Base-by-base conservation (phyloP, 108 stramenopile genomes). In the Nannochloropsis gaditana region DNA sequence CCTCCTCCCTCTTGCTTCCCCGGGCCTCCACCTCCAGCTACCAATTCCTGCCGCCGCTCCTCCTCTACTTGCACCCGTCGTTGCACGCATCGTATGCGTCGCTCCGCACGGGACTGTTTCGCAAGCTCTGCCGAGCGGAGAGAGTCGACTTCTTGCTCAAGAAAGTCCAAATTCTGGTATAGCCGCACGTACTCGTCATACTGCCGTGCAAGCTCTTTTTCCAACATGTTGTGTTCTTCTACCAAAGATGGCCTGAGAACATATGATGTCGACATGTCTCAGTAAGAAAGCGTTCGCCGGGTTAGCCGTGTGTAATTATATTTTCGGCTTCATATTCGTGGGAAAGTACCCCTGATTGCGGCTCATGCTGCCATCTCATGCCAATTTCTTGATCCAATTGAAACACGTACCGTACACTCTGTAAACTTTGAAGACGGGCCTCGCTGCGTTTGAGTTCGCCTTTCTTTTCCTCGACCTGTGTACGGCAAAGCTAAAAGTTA, bases 121-220 rank as follows among this genome's bases (percentile, higher is more conserved):
- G 59, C 59, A n/a, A n/a, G 59, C n/a, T 73, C 59, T n/a, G 59
- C 59, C 59, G n/a, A 15, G 59, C 59, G 59, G 59, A 73, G 59
- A 15, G 19, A n/a, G 59, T 73, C 59, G 2, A 73, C 3, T 73
- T 73, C 59, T 2, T 3, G 59, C 59, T 73, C 59, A n/a, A 73
- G n/a, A n/a, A 2, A 73, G 2, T 73, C 59, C 82, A 86, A 45
- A 79, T 88, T 87, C 83, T 84, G 86, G 43, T 45, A 87, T 41
- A 59, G 45, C 80, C 90, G 88, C 50, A 93, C 80, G 84, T 92
- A 73, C 59, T n/a, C 59, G 1, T 73, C 59, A 6, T 73, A 73
- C 59, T 73, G 59, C n/a, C n/a, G 15, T n/a, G 15, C 59, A n/a
- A 73, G 59, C 59, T 73, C 59, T 73, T 73, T n/a, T 73, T 73